Percentiles rank a stretch among this genome's conserved stretches.
phyloP scores from a whole-genome alignment of 257 asterid genomes.

The Paulownia fortunei region DNA sequence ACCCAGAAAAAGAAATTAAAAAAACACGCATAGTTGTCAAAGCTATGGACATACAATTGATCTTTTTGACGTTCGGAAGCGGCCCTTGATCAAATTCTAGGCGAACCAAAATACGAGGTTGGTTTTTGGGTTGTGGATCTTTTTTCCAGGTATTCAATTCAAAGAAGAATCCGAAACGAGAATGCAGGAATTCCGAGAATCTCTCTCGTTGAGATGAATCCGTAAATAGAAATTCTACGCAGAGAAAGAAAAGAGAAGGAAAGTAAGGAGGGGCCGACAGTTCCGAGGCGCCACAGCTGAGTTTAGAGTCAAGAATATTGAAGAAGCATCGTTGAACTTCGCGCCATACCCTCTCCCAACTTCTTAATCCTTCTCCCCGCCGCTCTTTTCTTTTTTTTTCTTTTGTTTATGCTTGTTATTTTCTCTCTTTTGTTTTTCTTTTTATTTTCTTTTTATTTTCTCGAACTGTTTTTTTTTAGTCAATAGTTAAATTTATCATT shows the following conservation, averaged over 20 bases:
- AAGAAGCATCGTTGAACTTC: conserved; percentile 47
- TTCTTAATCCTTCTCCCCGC: conserved; percentile 24
- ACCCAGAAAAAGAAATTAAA: background rate
- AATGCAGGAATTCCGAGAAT: conserved; percentile 23
- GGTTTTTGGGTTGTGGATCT: background rate
- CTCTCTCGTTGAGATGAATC: background rate
- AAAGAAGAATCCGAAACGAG: conserved; percentile 13
- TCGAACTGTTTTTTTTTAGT: too few species aligned
- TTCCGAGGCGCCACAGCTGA: conserved; percentile 47
- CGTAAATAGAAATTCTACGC: conserved; percentile 6
- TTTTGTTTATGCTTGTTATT: background rate
- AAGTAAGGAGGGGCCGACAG: conserved; percentile 25
- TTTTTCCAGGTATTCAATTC: conserved; percentile 5
- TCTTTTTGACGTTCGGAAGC: background rate
- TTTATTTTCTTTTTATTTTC: too few species aligned
- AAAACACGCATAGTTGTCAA: background rate
- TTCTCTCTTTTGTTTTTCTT: background rate
- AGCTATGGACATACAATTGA: conserved; percentile 8
- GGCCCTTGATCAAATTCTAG: background rate
- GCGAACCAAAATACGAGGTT: background rate
- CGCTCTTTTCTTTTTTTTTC: background rate
- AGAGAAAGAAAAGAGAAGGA: background rate
- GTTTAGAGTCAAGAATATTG: conserved; percentile 17
- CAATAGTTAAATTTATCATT: too few species aligned
- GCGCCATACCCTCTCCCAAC: conserved; percentile 44